These are phyloP conservation scores for Raffaelea ambrosiae DNA, from an alignment of 2,329 filamentous ascomycete genomes.

Conservation along the genomic window DNA sequence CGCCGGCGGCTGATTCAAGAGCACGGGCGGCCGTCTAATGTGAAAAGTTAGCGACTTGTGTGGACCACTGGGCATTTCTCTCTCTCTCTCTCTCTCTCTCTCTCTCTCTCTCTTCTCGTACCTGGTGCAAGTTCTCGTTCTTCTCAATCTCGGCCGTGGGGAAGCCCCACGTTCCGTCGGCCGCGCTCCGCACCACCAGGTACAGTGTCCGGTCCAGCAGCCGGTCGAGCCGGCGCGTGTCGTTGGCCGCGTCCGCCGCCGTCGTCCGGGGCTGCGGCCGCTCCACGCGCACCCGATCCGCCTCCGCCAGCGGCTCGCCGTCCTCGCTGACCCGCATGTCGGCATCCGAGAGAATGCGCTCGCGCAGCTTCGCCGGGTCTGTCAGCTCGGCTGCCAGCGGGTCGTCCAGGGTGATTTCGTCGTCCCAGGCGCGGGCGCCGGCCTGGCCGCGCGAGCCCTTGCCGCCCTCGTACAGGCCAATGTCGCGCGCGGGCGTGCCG, in stretches of 20 bases:
- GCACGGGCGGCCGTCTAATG: constrained; percentile 83
- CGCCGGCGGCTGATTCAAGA: constrained; percentile 66
- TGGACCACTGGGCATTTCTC: neutral
- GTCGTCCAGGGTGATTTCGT: constrained; percentile 75
- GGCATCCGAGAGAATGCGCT: constrained; percentile 67
- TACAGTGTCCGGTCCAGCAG: constrained; percentile 70
- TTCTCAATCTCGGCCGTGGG: constrained; percentile 61
- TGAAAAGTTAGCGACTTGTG: constrained; percentile 5
- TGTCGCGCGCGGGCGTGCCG: constrained; percentile 69
- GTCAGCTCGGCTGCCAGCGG: constrained; percentile 35
- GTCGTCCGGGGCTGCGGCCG: constrained; percentile 62
- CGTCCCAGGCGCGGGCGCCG: constrained; percentile 68
- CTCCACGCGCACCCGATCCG: constrained; percentile 59
- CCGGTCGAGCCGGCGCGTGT: constrained; percentile 71
- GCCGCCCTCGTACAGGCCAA: constrained; percentile 65
- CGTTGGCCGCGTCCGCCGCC: constrained; percentile 64
- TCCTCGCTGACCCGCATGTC: constrained; percentile 54
- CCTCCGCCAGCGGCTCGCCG: constrained; percentile 47
- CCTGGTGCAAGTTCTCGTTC: constrained; percentile 74
- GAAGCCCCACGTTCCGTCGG: constrained; percentile 65
- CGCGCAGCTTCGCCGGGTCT: constrained; percentile 54
- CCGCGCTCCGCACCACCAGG: constrained; percentile 66
- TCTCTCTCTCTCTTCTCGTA: too few relatives aligned
- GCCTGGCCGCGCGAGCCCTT: constrained; percentile 21
- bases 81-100: too few relatives aligned